A percentile compares a stretch with the other conserved stretches of the same genome.
These are phyloP conservation scores for Salix dunnii DNA, from an alignment of 345 rosid genomes.

Conservation along the genomic window DNA sequence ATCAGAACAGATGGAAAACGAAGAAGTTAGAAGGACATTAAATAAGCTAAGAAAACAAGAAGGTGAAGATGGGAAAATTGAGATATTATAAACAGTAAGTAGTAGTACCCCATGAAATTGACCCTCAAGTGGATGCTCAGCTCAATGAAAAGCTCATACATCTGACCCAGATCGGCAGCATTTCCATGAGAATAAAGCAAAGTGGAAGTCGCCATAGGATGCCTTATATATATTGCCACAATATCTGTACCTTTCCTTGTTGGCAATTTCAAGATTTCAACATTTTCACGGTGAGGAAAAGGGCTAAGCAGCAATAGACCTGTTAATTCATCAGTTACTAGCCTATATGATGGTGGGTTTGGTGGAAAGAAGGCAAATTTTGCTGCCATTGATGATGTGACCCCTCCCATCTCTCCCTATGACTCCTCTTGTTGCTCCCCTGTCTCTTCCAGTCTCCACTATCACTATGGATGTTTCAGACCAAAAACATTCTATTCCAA, in stretches of 20 bases:
- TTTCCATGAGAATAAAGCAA: slow-evolving; percentile 91
- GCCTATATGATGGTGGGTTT: slow-evolving; percentile 84
- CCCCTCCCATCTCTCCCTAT: slow-evolving; percentile 63
- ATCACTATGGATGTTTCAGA: neutral
- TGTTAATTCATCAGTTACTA: slow-evolving; percentile 49
- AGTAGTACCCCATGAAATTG: slow-evolving; percentile 77
- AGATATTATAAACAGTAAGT: neutral
- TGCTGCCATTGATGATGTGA: slow-evolving; percentile 97
- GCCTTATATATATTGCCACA: slow-evolving; percentile 69
- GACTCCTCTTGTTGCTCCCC: neutral
- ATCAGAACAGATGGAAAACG: too few species aligned
- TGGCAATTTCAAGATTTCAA: slow-evolving; percentile 65
- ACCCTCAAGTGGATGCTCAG: slow-evolving; percentile 86
- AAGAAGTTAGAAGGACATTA: neutral
- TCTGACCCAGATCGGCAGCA: slow-evolving; percentile 95
- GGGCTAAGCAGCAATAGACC: slow-evolving; percentile 62
- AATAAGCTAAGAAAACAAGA: neutral
- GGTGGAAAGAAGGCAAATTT: slow-evolving; percentile 94
- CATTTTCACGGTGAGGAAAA: slow-evolving; percentile 87
- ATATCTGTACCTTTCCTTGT: slow-evolving; percentile 81
- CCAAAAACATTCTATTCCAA: slow-evolving; percentile 14
- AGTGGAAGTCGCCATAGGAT: slow-evolving; percentile 87
- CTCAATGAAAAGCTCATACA: slow-evolving; percentile 96
- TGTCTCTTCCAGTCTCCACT: neutral
- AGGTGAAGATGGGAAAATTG: neutral